Base-by-base conservation (phyloP, 768 basidiomycete genomes). In the Cystofilobasidium ferigula region DNA sequence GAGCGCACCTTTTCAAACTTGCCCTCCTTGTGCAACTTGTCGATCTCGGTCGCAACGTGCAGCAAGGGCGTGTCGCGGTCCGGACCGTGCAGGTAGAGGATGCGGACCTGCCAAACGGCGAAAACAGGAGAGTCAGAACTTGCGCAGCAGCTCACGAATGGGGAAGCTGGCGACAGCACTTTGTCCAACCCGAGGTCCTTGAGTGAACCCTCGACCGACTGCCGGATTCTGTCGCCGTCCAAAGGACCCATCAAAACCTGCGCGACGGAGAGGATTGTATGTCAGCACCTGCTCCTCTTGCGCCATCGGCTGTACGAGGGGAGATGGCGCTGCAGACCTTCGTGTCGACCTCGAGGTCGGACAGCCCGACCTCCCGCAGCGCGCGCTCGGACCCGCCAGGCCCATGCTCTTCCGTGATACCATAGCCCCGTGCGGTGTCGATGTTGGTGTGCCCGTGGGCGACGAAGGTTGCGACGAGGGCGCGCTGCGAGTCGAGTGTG, bases 11-110 rank as follows among this genome's bases (percentile, higher is more conserved):
- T 34, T 10, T 22, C 32, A 20, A 48, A 47, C 60, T 61, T 61
- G 32, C 45, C 45, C 60, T 61, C 60, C 43, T 48, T 48, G 60
- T 22, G n/a, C 20, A 61, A 18, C 60, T 48, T 48, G 30, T 61
- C 38, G 16, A 59, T 26, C 57, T 58, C 54, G 20, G 28, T 26
- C 10, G 26, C 51, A 18, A 58, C 24, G 34, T 64, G 57, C 5
- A 35, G 12, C 30, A 58, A 16, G 20, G 56, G 43, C 30, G 63
- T 64, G 5, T 42, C 43, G 3, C 63, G 54, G 28, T 64, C 63
- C 6, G 63, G 63, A 1, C 26, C 63, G 26, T 64, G 63, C 1
- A 59, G 34, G 57, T 64, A 64, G 32, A 47, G 24, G 57, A 64
- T 51, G 35, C 59, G 26, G 57, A 64, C 57, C 63, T 64, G 30